A percentile compares a stretch with the other conserved stretches of the same genome.
phyloP scores from a whole-genome alignment of 441 rosid genomes.

The Populus tomentosa region DNA sequence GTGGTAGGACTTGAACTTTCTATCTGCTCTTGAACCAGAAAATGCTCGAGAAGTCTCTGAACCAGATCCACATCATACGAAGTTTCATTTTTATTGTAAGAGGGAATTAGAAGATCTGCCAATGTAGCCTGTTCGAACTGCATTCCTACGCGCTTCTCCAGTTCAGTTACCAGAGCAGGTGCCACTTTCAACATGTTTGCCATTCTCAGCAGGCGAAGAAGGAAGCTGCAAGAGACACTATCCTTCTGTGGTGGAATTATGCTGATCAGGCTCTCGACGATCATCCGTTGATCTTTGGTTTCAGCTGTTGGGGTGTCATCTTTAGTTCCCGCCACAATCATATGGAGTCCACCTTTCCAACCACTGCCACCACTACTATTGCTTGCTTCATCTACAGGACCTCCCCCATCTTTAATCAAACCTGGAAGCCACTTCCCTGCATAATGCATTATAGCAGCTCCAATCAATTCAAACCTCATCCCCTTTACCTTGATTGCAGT shows the following conservation, averaged over 20 bases:
- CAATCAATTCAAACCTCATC: slow-evolving; percentile 78
- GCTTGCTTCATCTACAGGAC: slow-evolving; percentile 57
- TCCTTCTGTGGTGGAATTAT: slow-evolving; percentile 92
- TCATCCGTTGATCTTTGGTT: slow-evolving; percentile 85
- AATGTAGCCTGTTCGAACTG: slow-evolving; percentile 89
- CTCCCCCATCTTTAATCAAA: slow-evolving; percentile 51
- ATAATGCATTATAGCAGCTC: slow-evolving; percentile 78
- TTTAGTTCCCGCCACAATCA: slow-evolving; percentile 58
- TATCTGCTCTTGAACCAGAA: slow-evolving; percentile 85
- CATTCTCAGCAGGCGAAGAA: slow-evolving; percentile 71
- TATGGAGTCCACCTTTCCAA: slow-evolving; percentile 87
- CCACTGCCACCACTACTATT: slow-evolving; percentile 45
- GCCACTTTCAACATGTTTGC: slow-evolving; percentile 83
- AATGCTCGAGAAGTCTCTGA: slow-evolving; percentile 89
- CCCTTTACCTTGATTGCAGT: slow-evolving; percentile 96
- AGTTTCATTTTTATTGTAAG: slow-evolving; percentile 59
- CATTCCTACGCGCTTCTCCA: slow-evolving; percentile 95
- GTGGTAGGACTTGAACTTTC: slow-evolving; percentile 75
- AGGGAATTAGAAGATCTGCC: slow-evolving; percentile 77
- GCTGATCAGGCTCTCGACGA: slow-evolving; percentile 81
- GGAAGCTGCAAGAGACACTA: slow-evolving; percentile 83
- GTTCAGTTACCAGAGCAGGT: slow-evolving; percentile 79
- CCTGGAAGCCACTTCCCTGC: slow-evolving; percentile 87
- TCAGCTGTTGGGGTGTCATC: slow-evolving; percentile 56
- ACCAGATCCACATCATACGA: slow-evolving; percentile 88